These are phyloP conservation scores for Ophiostoma quercus DNA, from an alignment of 2,329 filamentous ascomycete species.

Conservation along the genomic window DNA sequence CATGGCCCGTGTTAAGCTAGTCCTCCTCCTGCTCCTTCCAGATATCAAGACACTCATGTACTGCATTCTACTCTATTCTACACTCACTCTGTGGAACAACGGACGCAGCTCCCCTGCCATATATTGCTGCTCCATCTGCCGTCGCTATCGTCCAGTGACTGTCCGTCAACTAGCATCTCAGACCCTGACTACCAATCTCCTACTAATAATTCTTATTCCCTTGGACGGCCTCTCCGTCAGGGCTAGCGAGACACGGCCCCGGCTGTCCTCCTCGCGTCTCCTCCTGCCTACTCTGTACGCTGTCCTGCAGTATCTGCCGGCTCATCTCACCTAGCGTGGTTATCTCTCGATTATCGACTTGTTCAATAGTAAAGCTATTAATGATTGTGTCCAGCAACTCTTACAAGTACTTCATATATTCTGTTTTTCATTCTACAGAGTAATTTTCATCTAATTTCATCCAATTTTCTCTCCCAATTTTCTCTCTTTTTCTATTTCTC, in stretches of 20 bases:
- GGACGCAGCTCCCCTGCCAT: not conserved
- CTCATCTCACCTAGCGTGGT: not conserved
- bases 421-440: not conserved
- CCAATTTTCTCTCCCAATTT: no score
- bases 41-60: not conserved
- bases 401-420: no score
- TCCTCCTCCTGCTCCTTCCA: not conserved
- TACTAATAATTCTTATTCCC: not conserved
- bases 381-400: not conserved
- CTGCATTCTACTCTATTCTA: not conserved
- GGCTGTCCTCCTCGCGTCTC: not conserved
- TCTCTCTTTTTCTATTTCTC: constrained; percentile 3
- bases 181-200: not conserved
- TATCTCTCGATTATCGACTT: not conserved
- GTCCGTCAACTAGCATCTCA: no score
- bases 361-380: no score
- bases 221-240: not conserved
- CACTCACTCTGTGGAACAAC: constrained; percentile 4
- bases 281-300: not conserved
- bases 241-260: not conserved
- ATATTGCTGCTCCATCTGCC: not conserved
- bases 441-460: no score
- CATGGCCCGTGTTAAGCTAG: constrained; percentile 1
- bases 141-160: no score
- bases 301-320: not conserved